A percentile compares a stretch with the other conserved stretches of the same genome.
These are phyloP conservation scores for Fusarium mangiferae DNA, from an alignment of 2,329 filamentous ascomycete species.

Conservation along the genomic window DNA sequence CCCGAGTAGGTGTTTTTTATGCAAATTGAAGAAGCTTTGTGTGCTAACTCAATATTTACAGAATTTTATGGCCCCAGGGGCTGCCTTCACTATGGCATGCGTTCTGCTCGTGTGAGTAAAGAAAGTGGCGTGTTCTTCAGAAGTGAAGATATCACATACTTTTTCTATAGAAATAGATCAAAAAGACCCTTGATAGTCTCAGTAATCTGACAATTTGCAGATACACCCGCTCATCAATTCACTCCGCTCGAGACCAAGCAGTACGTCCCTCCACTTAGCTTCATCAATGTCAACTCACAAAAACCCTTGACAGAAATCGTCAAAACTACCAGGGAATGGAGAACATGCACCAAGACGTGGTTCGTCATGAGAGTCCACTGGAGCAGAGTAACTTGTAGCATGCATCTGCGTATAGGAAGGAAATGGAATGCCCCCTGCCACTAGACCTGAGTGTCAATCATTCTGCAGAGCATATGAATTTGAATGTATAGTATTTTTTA, in stretches of 20 bases:
- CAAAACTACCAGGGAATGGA: constrained; percentile 27
- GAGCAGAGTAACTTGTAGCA: neutral
- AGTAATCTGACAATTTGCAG: constrained; percentile 37
- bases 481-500: constrained; percentile 32
- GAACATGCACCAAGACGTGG: constrained; percentile 24
- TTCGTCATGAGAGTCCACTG: neutral
- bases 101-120: constrained; percentile 58
- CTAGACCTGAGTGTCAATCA: neutral
- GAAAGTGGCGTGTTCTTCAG: constrained; percentile 32
- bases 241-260: constrained; percentile 50
- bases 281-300: constrained; percentile 1
- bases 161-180: neutral
- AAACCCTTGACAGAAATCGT: constrained; percentile 5
- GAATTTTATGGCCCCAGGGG: constrained; percentile 61
- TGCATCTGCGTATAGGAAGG: constrained; percentile 23
- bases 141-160: neutral
- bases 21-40: accelerated
- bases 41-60: constrained; percentile 34
- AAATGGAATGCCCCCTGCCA: neutral
- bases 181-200: no score
- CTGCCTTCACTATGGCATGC: constrained; percentile 65
- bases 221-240: constrained; percentile 56
- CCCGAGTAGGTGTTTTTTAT: constrained; percentile 36
- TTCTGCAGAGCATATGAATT: neutral
- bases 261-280: constrained; percentile 13